Evolutionary conservation across 208 protist genomes (phyloP), one percentile per base, ranked within the genome.

Genomic region (Phytomonas sp.): DNA sequence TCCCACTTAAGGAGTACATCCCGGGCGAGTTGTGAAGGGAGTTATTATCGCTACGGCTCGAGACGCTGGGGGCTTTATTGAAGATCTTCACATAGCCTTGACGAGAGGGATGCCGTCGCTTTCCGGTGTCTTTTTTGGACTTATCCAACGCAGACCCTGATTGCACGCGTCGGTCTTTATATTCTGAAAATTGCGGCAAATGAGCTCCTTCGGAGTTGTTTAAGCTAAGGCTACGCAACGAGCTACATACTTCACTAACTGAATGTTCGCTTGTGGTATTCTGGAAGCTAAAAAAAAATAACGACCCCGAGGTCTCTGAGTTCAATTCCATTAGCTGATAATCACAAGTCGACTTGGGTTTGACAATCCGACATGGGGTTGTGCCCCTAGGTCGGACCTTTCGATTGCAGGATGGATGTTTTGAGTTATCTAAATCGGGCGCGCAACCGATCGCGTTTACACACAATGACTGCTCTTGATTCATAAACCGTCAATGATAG

Each of bases 241-340:
- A 83, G 65, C 88, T 91, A 32, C 74, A 73, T 69, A 89, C 68
- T 68, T 90, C 85, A 59, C 81, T 78, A 45, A 82, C 78, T 32
- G 79, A 82, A 8, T 80, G 72, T 63, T 92, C 86, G 59, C 81
- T 89, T 3, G 77, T 67, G n/a, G 77, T 42, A 60, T 77, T 88
- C 31, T 70, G 69, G 42, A 74, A 78, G 36, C 66, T 77, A 29
- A 81, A 83, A 45, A 70, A 73, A 29, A 79, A 86, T n/a, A 76
- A 19, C 26, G 73, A 37, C 84, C 56, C 29, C 75, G 78, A 26
- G 71, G 32, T 14, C 49, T 74, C 75, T 2, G 67, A 67, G 66
- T 94, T 85, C 0, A 94, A 76, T 23, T 84, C 79, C 37, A 94
- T 82, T 36, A 94, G 73, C 65, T 89, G 81, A 29, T 74, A 88